These are phyloP conservation scores for Globisporangium cederbergense DNA, from an alignment of 352 stramenopile genomes.

Conservation along the genomic window DNA sequence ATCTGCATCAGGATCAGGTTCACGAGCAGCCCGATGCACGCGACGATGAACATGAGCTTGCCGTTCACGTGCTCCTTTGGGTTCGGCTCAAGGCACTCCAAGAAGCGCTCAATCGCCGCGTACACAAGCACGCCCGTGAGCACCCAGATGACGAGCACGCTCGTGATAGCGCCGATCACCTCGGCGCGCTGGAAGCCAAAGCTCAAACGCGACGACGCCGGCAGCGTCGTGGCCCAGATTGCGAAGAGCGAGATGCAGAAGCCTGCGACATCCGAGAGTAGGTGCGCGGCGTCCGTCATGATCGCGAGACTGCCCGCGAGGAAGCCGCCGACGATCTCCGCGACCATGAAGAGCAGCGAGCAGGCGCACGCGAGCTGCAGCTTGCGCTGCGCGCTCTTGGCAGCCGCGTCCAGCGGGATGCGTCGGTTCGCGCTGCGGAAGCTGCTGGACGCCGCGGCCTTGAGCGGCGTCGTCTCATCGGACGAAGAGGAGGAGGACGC, in stretches of 20 bases:
- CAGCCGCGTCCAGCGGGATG: conserved; percentile 46
- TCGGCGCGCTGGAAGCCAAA: conserved; percentile 95
- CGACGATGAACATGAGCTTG: conserved; percentile 96
- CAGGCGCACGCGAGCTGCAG: conserved; percentile 68
- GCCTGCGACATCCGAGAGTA: conserved; percentile 68
- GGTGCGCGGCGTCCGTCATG: conserved; percentile 85
- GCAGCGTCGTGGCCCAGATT: conserved; percentile 65
- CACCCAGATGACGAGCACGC: conserved; percentile 91
- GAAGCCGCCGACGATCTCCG: conserved; percentile 94
- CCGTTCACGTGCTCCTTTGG: conserved; percentile 90
- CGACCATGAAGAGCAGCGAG: conserved; percentile 91
- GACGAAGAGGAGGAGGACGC: conserved; percentile 27
- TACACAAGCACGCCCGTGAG: conserved; percentile 93
- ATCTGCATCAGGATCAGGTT: conserved; percentile 96
- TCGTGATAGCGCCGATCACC: conserved; percentile 93
- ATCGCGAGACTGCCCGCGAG: conserved; percentile 93
- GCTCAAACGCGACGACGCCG: conserved; percentile 76
- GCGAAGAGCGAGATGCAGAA: conserved; percentile 79
- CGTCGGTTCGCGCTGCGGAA: conserved; percentile 27
- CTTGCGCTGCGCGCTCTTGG: conserved; percentile 61
- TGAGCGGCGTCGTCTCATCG: conserved; percentile 58
- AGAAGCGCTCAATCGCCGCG: conserved; percentile 89
- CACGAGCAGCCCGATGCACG: conserved; percentile 93
- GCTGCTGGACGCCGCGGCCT: conserved; percentile 20
- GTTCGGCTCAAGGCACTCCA: conserved; percentile 73